Percentiles rank a stretch among this genome's conserved stretches.
Conservation (phyloP, 2,329 filamentous ascomycete genomes). For the Penicillium sp. region DNA sequence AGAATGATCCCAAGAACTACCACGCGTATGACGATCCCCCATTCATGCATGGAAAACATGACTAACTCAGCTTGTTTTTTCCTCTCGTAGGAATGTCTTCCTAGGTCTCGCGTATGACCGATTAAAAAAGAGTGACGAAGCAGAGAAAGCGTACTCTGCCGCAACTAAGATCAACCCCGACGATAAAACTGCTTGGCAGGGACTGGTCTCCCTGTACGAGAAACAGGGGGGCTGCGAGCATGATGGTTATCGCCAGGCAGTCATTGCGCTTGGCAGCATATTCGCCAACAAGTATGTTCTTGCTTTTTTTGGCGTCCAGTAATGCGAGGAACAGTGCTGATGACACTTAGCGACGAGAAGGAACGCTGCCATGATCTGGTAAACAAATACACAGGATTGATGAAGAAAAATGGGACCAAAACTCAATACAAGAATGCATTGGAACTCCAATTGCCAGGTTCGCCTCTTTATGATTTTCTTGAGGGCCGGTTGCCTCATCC, state of each 20-base stretch:
- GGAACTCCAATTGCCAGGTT: conserved; percentile 73
- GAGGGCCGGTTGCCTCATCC: conserved; percentile 82
- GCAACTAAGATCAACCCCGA: conserved; percentile 70
- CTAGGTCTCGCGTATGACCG: conserved; percentile 83
- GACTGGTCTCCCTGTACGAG: conserved; percentile 81
- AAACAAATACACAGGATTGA: conserved; percentile 76
- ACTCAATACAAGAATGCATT: conserved; percentile 74
- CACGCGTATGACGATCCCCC: conserved; percentile 62
- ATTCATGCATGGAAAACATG: not conserved
- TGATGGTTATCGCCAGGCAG: conserved; percentile 70
- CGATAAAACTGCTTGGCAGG: conserved; percentile 87
- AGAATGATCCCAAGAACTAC: conserved; percentile 74
- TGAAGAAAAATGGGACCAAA: conserved; percentile 68
- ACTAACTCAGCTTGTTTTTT: conserved; percentile 12
- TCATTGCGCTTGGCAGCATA: conserved; percentile 70
- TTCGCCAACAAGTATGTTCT: conserved; percentile 62
- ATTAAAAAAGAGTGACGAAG: conserved; percentile 65
- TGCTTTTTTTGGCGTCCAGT: not conserved
- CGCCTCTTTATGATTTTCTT: conserved; percentile 74
- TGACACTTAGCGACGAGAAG: conserved; percentile 52
- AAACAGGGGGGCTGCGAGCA: conserved; percentile 69
- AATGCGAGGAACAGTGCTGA: conserved; percentile 12
- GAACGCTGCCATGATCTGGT: conserved; percentile 63
- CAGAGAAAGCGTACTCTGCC: conserved; percentile 71
- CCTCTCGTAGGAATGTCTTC: conserved; percentile 69